Conservation (phyloP, 2,329 filamentous ascomycete genomes). For the Gyromitra esculenta region DNA sequence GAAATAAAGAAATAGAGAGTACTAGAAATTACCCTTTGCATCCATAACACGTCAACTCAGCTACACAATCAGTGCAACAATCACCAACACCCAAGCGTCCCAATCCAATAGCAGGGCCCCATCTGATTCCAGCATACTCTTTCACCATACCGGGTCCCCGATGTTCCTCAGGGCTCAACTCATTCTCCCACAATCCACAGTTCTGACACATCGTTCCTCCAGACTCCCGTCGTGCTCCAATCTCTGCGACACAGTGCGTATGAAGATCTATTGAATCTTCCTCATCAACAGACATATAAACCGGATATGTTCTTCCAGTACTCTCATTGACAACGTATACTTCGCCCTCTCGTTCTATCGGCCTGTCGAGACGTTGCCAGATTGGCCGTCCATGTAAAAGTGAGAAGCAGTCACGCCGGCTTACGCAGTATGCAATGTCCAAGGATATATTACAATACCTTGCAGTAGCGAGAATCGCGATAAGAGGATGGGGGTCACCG, state of each 20-base stretch:
- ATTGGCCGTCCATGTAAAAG: slow-evolving; percentile 31
- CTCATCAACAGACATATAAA: neutral
- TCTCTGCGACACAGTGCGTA: slow-evolving; percentile 47
- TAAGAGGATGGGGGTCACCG: slow-evolving; percentile 48
- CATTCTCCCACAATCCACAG: slow-evolving; percentile 54
- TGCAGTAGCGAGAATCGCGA: slow-evolving; percentile 37
- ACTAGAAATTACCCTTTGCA: slow-evolving; percentile 43
- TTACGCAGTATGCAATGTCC: slow-evolving; percentile 46
- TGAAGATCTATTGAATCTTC: slow-evolving; percentile 28
- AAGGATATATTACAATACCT: slow-evolving; percentile 34
- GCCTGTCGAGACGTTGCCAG: neutral
- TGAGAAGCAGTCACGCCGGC: slow-evolving; percentile 43
- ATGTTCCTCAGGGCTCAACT: slow-evolving; percentile 25
- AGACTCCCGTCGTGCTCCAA: slow-evolving; percentile 30
- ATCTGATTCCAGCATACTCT: slow-evolving; percentile 46
- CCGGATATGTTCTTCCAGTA: slow-evolving; percentile 1
- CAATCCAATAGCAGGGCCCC: slow-evolving; percentile 39
- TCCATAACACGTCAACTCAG: slow-evolving; percentile 47
- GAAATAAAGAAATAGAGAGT: too few species aligned
- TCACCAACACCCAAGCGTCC: slow-evolving; percentile 44
- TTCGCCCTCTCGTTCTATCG: neutral
- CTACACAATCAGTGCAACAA: slow-evolving; percentile 48
- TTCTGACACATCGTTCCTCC: slow-evolving; percentile 42
- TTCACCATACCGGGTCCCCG: neutral
- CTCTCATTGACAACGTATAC: neutral